Base-by-base conservation (phyloP, 768 basidiomycete genomes). In the Phlebiopsis gigantea region DNA sequence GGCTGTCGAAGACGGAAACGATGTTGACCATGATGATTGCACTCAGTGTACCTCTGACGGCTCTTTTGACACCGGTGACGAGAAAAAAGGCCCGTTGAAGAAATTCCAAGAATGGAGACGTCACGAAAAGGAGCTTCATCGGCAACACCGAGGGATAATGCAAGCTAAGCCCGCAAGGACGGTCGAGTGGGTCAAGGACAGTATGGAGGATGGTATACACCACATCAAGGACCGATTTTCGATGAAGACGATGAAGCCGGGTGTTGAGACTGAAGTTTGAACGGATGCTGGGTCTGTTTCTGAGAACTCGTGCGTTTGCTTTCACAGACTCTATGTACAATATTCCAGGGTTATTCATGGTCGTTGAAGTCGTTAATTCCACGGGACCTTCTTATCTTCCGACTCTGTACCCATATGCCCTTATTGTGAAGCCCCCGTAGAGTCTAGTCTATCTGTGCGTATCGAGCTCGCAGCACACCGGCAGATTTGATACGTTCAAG, bases 61-160 rank as follows among this genome's bases (percentile, higher is more conserved):
- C 2, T 4, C 1, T 4, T 65, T 66, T 31, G 70, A 71, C 62
- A 71, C 56, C 14, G 51, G 60, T 17, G 62, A 58, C 28, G 62
- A 63, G 21, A 66, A 68, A 9, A 10, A 53, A 41, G 68, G 68
- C 15, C 53, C 65, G 3, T 51, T 71, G 8, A 65, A 63, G 25
- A 70, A 70, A 59, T 50, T 78, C 30, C 75, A 73, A 65, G 66
- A 77, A n/a, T 79, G 72, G 68, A 71, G 70, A 57, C 69, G 73
- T 61, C 70, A 72, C 49, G 71, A 77, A 60, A 70, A 70, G 41
- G 74, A 78, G 61, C 64, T 80, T 57, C 77, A 79, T 62, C 67
- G 73, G 46, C 78, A 82, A 62, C 79, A 87, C 63, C 77, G 81
- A 4, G 84, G 85, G 1, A 66, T 87, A 47, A 83, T 85, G 81